Base-by-base conservation (phyloP, 306 rosid species). In the Vigna angularis region DNA sequence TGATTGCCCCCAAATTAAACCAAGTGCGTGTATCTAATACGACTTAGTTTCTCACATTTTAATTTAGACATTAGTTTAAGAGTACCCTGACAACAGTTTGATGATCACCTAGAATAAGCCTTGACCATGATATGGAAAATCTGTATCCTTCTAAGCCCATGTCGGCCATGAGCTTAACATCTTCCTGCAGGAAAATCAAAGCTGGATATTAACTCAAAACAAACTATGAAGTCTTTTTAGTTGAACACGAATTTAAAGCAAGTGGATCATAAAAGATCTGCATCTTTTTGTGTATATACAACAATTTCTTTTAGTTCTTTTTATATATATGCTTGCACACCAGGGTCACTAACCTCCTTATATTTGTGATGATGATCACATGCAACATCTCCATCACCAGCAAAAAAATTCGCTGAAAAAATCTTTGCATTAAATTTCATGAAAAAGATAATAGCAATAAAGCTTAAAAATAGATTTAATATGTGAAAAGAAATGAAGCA, bases 91-190 rank as follows among this genome's bases (percentile, higher is more conserved):
- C n/a, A 24, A 44, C 1, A 36, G 7, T 22, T 16, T 42, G 10
- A 4, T 38, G 26, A 63, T 17, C 17, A 75, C 81, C 69, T 28
- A 78, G 86, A 61, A 83, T 83, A 68, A 83, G 32, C 68, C 86
- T 74, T 51, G 86, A 79, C 86, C 86, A 83, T 68, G 86, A 83
- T 51, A 83, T 79, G 50, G 86, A 83, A 83, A 79, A 83, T 52
- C 86, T 74, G 17, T 83, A 79, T 22, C 74, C 86, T 3, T 83
- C 70, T 79, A 79, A 44, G 3, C 81, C 81, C 74, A 68, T 78
- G 5, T 79, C 52, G 38, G 81, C 80, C 86, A 83, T 74, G 56
- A 83, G 80, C 34, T 67, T 56, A 9, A 83, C 83, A 74, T 83
- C 86, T 78, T 83, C 83, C 86, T 83, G 68, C 53, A 73, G 17